Evolutionary conservation across 129 eudicot genomes (phyloP).

Genomic region (Centrapalus pauciflorus): DNA sequence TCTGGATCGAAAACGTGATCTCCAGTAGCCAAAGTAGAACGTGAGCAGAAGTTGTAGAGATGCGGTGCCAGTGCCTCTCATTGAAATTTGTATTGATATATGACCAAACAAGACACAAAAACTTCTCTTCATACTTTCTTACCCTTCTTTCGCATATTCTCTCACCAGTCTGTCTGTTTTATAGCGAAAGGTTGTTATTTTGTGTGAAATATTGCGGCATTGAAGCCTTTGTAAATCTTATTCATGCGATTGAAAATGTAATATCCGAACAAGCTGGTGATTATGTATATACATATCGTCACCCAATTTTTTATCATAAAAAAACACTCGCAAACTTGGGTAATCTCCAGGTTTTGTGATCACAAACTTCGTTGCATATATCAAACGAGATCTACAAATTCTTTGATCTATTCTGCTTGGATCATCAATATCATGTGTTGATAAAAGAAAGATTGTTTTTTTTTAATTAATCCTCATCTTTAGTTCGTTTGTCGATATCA

Average conservation of each 20-base stretch:
- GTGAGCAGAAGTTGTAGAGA: constrained; percentile 14
- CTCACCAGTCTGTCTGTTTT: constrained; percentile 4
- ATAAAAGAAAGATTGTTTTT: too few species aligned
- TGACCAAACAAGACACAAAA: constrained; percentile 23
- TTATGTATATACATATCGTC: constrained; percentile 13
- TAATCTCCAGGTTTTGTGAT: too few species aligned
- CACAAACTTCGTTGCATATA: too few species aligned
- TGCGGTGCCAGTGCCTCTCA: constrained; percentile 10
- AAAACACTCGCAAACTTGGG: too few species aligned
- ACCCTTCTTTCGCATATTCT: constrained; percentile 16
- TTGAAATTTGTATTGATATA: constrained; percentile 24
- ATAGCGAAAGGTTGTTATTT: constrained; percentile 17
- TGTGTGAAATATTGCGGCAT: constrained; percentile 15
- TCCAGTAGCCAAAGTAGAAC: constrained; percentile 5
- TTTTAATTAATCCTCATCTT: too few species aligned
- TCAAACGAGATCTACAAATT: too few species aligned
- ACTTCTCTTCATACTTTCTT: constrained; percentile 12
- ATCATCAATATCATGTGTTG: too few species aligned
- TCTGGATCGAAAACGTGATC: neutral
- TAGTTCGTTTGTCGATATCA: too few species aligned
- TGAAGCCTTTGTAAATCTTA: constrained; percentile 17
- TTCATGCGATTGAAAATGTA: constrained; percentile 10
- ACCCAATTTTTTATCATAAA: too few species aligned
- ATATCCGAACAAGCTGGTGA: neutral
- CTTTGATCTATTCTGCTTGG: too few species aligned